phyloP scores from a whole-genome alignment of 1,284 basidiomycete species.

The Moesziomyces parantarcticus region DNA sequence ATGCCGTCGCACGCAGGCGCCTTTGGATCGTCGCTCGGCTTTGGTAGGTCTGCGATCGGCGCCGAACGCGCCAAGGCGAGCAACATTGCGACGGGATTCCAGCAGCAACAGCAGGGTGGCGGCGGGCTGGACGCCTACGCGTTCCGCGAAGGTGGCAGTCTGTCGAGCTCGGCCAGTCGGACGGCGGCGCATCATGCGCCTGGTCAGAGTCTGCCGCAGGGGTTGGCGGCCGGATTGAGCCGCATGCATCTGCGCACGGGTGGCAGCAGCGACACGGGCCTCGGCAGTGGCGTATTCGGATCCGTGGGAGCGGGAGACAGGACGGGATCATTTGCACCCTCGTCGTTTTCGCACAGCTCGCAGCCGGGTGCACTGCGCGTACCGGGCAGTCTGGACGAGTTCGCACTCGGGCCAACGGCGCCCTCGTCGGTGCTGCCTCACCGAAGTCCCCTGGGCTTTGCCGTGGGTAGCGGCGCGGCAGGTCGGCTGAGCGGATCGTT shows the following conservation, averaged over 20 bases:
- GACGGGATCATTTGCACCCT: slow-evolving; percentile 5
- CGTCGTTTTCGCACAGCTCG: slow-evolving; percentile 15
- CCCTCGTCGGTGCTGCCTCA: slow-evolving; percentile 54
- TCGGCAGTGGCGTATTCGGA: slow-evolving; percentile 13
- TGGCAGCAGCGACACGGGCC: slow-evolving; percentile 10
- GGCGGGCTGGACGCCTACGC: slow-evolving; percentile 39
- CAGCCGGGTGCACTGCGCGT: slow-evolving; percentile 23
- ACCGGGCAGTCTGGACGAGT: slow-evolving; percentile 32
- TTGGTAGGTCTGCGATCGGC: slow-evolving; percentile 26
- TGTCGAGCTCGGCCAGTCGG: slow-evolving; percentile 28
- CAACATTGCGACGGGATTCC: slow-evolving; percentile 46
- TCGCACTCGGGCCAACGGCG: slow-evolving; percentile 55
- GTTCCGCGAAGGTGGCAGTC: slow-evolving; percentile 20
- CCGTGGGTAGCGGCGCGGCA: slow-evolving; percentile 11
- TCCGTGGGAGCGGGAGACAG: slow-evolving; percentile 7
- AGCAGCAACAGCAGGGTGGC: slow-evolving; percentile 24
- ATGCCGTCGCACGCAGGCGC: slow-evolving; percentile 50
- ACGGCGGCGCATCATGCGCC: slow-evolving; percentile 75
- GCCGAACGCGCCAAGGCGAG: slow-evolving; percentile 38
- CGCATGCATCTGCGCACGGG: slow-evolving; percentile 75
- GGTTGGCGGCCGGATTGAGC: slow-evolving; percentile 84
- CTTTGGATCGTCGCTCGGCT: slow-evolving; percentile 29
- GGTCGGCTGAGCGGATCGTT: slow-evolving; percentile 30
- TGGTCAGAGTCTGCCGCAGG: slow-evolving; percentile 86
- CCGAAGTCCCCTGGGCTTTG: slow-evolving; percentile 34